Percentiles rank a stretch among this genome's conserved stretches.
These are phyloP conservation scores for Talaromyces marneffei DNA, from an alignment of 2,329 filamentous ascomycete species.

Conservation along the genomic window DNA sequence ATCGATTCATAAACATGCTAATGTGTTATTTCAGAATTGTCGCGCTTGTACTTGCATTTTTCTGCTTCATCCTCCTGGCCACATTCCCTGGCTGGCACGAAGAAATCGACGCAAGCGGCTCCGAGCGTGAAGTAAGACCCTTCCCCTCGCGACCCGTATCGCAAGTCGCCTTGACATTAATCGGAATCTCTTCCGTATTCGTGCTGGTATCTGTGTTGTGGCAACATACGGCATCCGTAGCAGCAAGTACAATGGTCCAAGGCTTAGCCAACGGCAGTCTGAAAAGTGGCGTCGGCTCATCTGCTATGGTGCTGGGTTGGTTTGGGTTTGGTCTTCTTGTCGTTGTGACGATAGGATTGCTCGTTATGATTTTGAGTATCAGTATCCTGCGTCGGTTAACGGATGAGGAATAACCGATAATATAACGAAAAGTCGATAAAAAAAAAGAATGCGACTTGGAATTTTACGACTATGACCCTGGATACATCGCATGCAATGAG, in stretches of 20 bases:
- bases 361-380: conserved; percentile 96
- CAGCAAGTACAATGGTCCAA: conserved; percentile 86
- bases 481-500: background rate
- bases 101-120: conserved; percentile 72
- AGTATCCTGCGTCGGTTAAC: conserved; percentile 62
- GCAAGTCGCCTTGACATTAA: conserved; percentile 86
- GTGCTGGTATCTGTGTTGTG: conserved; percentile 57
- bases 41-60: conserved; percentile 92
- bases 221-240: conserved; percentile 87
- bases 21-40: conserved; percentile 63
- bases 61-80: conserved; percentile 88
- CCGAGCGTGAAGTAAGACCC: conserved; percentile 84
- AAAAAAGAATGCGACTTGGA: background rate
- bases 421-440: background rate
- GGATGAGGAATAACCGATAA: conserved; percentile 30
- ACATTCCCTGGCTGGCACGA: conserved; percentile 98
- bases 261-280: conserved; percentile 88
- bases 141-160: conserved; percentile 90
- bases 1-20: conserved; percentile 14
- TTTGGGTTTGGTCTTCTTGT: conserved; percentile 92
- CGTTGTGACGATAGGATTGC: conserved; percentile 85
- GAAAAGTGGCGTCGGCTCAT: conserved; percentile 80
- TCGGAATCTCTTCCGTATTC: conserved; percentile 66
- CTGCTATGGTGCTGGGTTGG: conserved; percentile 96
- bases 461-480: background rate